Conservation (phyloP, 768 basidiomycete species). For the Tubosaeta sp. region DNA sequence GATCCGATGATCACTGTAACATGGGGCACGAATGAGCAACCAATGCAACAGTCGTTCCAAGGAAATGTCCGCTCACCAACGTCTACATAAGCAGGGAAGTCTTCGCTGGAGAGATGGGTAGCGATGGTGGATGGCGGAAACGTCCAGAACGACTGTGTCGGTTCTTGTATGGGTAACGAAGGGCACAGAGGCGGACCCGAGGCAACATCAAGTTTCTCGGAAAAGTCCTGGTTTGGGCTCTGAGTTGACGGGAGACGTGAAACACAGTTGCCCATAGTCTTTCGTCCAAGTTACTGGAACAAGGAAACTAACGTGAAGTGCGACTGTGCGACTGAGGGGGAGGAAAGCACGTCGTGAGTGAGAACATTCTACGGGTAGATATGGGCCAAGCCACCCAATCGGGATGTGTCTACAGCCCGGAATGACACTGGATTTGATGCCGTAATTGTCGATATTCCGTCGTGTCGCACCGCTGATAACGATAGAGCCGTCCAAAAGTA, state of each 20-base stretch:
- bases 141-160: constrained; percentile 63
- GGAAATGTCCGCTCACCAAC: constrained; percentile 33
- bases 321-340: neutral
- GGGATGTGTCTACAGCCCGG: constrained; percentile 2
- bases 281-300: constrained; percentile 3
- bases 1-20: constrained; percentile 47
- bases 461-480: constrained; percentile 11
- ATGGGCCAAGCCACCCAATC: constrained; percentile 12
- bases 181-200: constrained; percentile 6
- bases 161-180: constrained; percentile 51
- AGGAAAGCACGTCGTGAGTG: neutral
- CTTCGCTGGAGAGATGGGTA: constrained; percentile 15
- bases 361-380: constrained; percentile 15
- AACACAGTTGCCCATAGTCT: constrained; percentile 25
- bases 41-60: neutral
- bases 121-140: constrained; percentile 48
- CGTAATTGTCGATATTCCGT: constrained; percentile 7
- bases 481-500: neutral
- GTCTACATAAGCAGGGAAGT: constrained; percentile 52
- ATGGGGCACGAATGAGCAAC: neutral
- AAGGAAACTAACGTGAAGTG: neutral
- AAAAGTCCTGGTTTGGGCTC: neutral
- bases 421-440: neutral
- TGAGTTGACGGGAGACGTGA: constrained; percentile 11
- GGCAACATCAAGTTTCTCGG: constrained; percentile 1